phyloP scores from a whole-genome alignment of 2,329 filamentous ascomycete genomes.

The Macrophomina phaseolina region DNA sequence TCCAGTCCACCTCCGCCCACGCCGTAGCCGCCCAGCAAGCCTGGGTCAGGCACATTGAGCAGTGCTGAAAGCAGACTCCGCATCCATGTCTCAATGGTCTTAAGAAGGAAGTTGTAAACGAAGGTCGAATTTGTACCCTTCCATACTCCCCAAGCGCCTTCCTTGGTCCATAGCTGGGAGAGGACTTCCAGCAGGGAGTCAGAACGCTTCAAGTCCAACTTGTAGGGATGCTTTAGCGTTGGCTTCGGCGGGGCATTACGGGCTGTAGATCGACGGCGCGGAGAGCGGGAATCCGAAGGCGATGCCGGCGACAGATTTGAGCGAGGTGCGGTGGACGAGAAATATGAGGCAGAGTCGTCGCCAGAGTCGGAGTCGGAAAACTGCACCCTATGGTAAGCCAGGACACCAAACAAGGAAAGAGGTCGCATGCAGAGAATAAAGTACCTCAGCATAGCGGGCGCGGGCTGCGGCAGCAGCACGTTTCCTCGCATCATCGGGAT shows the following conservation, averaged over 20 bases:
- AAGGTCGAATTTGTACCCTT: conserved; percentile 93
- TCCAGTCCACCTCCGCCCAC: conserved; percentile 70
- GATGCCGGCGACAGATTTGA: conserved; percentile 39
- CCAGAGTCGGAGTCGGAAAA: conserved; percentile 74
- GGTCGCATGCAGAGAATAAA: conserved; percentile 23
- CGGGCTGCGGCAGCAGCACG: conserved; percentile 40
- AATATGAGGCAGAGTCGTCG: conserved; percentile 75
- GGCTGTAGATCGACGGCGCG: conserved; percentile 34
- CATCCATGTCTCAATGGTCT: conserved; percentile 89
- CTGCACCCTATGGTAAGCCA: conserved; percentile 4
- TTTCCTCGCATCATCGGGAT: conserved; percentile 33
- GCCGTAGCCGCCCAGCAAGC: conserved; percentile 54
- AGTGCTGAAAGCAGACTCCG: conserved; percentile 88
- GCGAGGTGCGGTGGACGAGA: conserved; percentile 72
- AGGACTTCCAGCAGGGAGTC: conserved; percentile 88
- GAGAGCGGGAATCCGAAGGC: conserved; percentile 44
- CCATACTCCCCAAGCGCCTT: conserved; percentile 91
- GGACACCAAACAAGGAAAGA: conserved; percentile 21
- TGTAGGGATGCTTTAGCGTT: conserved; percentile 56
- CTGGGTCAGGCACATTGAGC: conserved; percentile 85
- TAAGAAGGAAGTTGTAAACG: conserved; percentile 84
- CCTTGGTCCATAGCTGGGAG: conserved; percentile 84
- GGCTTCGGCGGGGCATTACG: conserved; percentile 33
- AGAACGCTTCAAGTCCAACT: conserved; percentile 72
- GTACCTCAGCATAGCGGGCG: conserved; percentile 43